A percentile compares a stretch with the other conserved stretches of the same genome.
Evolutionary conservation across 768 basidiomycete species (phyloP).

Genomic region (Imleria badia): DNA sequence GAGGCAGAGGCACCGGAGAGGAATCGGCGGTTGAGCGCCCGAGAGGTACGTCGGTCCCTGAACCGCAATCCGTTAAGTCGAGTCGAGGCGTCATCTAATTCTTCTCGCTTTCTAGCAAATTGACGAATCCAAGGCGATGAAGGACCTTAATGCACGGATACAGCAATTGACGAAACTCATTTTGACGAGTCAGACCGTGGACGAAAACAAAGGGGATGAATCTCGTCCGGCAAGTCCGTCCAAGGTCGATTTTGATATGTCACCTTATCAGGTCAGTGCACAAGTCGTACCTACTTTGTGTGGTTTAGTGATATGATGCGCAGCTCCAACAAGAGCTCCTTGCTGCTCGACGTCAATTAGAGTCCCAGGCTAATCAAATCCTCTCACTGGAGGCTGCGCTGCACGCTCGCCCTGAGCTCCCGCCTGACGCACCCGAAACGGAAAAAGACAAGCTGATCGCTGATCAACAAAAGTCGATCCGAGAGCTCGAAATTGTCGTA

Average conservation of each 20-base stretch:
- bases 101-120: constrained; percentile 53
- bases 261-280: constrained; percentile 69
- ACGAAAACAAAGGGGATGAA: constrained; percentile 64
- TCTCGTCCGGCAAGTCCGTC: constrained; percentile 79
- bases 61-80: background rate
- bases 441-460: constrained; percentile 75
- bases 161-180: constrained; percentile 83
- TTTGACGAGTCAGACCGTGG: constrained; percentile 81
- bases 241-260: constrained; percentile 89
- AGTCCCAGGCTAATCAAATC: constrained; percentile 81
- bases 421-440: constrained; percentile 60
- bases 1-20: constrained; percentile 59
- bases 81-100: background rate
- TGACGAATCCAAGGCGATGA: constrained; percentile 83
- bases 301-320: background rate
- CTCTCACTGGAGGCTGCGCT: constrained; percentile 80
- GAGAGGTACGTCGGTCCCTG: constrained; percentile 34
- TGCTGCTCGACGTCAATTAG: constrained; percentile 70
- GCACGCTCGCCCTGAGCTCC: constrained; percentile 64
- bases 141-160: constrained; percentile 76
- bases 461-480: constrained; percentile 72
- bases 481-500: constrained; percentile 73
- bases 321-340: constrained; percentile 90
- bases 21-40: constrained; percentile 44
- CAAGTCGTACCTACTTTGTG: background rate